phyloP scores from a whole-genome alignment of 2,329 filamentous ascomycete genomes.

The Aspergillus amoenus region DNA sequence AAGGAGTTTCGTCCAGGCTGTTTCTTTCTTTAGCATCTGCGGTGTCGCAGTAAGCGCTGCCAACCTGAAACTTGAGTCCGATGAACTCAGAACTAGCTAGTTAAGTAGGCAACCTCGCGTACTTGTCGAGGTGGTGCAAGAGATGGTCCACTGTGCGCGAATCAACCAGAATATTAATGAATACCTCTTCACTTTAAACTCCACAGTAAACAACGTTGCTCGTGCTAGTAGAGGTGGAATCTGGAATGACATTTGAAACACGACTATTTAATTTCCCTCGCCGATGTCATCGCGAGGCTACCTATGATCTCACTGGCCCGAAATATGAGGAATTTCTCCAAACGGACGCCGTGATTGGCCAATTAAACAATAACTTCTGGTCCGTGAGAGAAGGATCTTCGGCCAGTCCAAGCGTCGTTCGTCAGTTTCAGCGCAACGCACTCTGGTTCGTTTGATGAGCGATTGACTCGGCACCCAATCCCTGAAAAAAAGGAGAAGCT shows the following conservation, averaged over 20 bases:
- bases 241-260: slow-evolving; percentile 1
- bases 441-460: slow-evolving; percentile 4
- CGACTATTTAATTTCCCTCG: not conserved
- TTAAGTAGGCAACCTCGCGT: too few relatives aligned
- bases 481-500: not conserved
- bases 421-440: not conserved
- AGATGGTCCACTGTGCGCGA: too few relatives aligned
- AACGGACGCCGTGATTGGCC: not conserved
- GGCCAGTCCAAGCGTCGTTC: slow-evolving; percentile 5
- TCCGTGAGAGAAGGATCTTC: slow-evolving; percentile 2
- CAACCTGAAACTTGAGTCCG: too few relatives aligned
- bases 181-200: too few relatives aligned
- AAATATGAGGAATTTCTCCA: not conserved
- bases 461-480: not conserved
- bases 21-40: not conserved
- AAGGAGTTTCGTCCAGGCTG: not conserved
- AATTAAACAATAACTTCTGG: not conserved
- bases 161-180: too few relatives aligned
- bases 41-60: slow-evolving; percentile 1
- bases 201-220: too few relatives aligned
- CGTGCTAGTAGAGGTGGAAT: too few relatives aligned
- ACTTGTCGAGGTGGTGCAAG: too few relatives aligned
- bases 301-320: slow-evolving; percentile 2
- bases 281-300: not conserved
- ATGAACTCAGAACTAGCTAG: too few relatives aligned